Evolutionary conservation across 768 basidiomycete genomes (phyloP), one percentile per base, ranked within the genome.

Genomic region (Leccinum rimulosum): DNA sequence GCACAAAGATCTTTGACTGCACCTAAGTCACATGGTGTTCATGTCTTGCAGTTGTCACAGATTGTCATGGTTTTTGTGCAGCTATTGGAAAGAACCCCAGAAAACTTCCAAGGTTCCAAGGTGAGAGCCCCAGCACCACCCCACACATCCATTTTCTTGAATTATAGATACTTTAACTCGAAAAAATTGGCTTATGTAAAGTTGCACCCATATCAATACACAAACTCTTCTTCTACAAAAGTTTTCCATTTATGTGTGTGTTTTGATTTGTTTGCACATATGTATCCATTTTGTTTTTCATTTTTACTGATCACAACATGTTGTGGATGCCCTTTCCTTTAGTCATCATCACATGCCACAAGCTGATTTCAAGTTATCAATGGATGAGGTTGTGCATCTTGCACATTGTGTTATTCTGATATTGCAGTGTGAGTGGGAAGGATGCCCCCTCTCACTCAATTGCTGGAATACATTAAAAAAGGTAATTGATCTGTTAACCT

Each of bases 361-460:
- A 28, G n/a, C 58, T 54, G 52, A 56, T 4, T 27, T 25, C 47
- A 31, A 31, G 31, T 55, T 74, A 15, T 68, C 72, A 54, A 66
- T 55, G 27, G 62, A 70, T 31, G 53, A 50, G 5, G n/a, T 70
- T 28, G 15, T 63, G 43, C 22, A 62, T 6, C 27, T 74, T 55
- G 68, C 72, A 61, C 66, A 58, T 28, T 45, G 40, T 63, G 61
- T 63, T 31, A 66, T 73, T 3, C 68, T 66, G n/a, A 36, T 55
- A 47, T 61, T 68, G 43, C 69, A 58, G 7, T 73, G 72, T 61
- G 72, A 73, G 10, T 73, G 72, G 72, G 66, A 67, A 19, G 64
- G 51, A 12, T 73, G 72, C 52, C 36, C 58, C 28, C 51, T 63
- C n/a, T 56, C 50, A 54, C 65, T 73, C 22, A 73, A 73, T 51